Conservation (phyloP, 1,284 basidiomycete species). For the Puccinia hordei region DNA sequence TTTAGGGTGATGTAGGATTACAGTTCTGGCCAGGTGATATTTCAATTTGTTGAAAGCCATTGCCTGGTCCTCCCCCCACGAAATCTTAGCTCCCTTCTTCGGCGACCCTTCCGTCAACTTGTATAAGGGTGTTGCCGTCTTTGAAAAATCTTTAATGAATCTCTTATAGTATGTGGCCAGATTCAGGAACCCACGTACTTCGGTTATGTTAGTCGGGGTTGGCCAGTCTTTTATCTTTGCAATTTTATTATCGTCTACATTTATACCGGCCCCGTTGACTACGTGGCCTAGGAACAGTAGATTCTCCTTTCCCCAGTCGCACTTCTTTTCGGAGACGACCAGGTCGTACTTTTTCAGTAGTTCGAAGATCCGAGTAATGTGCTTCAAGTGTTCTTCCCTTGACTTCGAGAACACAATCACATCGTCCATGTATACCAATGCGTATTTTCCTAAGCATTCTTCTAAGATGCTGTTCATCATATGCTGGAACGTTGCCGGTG, state of each 20-base stretch:
- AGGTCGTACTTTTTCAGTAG: background rate
- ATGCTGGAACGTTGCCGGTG: constrained; percentile 56
- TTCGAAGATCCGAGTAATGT: background rate
- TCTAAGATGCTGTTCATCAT: constrained; percentile 46
- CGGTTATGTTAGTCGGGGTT: too few relatives aligned
- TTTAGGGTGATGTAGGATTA: background rate
- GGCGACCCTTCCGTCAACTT: too few relatives aligned
- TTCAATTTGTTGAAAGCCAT: background rate
- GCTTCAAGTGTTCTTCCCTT: background rate
- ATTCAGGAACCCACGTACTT: too few relatives aligned
- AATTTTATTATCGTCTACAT: too few relatives aligned
- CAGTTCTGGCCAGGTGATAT: background rate
- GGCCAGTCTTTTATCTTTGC: too few relatives aligned
- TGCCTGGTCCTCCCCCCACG: background rate
- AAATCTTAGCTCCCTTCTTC: background rate
- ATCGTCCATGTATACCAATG: constrained; percentile 16
- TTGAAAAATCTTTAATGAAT: too few relatives aligned
- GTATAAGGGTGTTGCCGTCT: too few relatives aligned
- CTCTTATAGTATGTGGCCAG: too few relatives aligned
- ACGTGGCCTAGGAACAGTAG: constrained; percentile 10
- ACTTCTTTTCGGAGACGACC: background rate
- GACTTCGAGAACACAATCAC: constrained; percentile 14
- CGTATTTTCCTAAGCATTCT: constrained; percentile 53
- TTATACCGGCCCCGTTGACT: background rate
- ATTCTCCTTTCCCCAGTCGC: background rate